Base-by-base conservation (phyloP, 257 asterid species). In the Verbena officinalis region DNA sequence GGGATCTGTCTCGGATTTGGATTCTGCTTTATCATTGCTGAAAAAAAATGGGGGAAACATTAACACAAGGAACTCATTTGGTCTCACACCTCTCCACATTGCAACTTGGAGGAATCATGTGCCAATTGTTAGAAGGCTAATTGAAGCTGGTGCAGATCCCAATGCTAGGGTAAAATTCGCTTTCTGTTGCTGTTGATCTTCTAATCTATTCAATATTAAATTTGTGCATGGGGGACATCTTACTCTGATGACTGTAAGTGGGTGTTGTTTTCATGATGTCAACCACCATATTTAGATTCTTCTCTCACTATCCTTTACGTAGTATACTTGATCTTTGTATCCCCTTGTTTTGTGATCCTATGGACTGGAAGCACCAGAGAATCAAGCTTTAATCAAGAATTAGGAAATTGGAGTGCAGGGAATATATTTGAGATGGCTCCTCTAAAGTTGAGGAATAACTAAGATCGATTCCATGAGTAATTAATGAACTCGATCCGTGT, bases 91-190 rank as follows among this genome's bases (percentile, higher is more conserved):
- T 67, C 87, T 94, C 70, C 99, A 94, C 75, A 82, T 86, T 34
- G 98, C 99, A 40, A 88, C 96, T 53, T 83, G 99, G 99, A 88
- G 96, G 81, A 94, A 94, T 76, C 88, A 94, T 58, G 56, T 77
- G 63, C 98, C 96, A 60, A 75, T 94, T 59, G 86, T 90, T 64
- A 88, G 79, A 70, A 83, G 96, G 81, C 87, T 94, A 56, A 95
- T 94, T 78, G 96, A 83, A 71, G 96, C 96, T 72, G 98, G 99
- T 71, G 98, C 98, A 24, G 99, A 90, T 83, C 96, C 98, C 70
- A 83, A 94, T 82, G 96, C 93, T 44, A 86, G 97, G 98, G 99
- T 94, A 80, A 65, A 79, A 64, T 80, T 65, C 59, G 38, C 73
- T 69, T 64, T 78, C 69, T 69, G 24, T 46, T 62, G 53, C 65